Conservation (phyloP, 176 grass and related monocot species). For the Phragmites australis region DNA sequence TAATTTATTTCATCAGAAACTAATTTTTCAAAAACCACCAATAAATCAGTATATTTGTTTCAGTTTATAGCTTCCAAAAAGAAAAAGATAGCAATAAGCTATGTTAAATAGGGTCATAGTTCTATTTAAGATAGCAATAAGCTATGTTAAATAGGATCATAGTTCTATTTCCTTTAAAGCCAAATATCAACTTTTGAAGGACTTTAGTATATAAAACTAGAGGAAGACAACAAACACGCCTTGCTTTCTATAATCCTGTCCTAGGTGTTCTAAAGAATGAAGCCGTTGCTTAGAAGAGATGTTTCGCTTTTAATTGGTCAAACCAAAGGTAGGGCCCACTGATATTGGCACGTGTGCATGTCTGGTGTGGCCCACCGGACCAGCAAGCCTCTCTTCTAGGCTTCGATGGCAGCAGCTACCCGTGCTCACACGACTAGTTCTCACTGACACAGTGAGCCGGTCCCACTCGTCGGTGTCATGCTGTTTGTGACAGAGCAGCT, state of each 20-base stretch:
- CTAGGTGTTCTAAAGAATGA: neutral
- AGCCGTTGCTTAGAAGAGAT: conserved; percentile 34
- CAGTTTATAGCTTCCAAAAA: too few species aligned
- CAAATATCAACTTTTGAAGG: conserved; percentile 18
- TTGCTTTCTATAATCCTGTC: neutral
- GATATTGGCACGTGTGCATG: conserved; percentile 47
- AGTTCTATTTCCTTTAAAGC: neutral
- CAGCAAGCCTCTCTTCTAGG: conserved; percentile 3
- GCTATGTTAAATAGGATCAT: too few species aligned
- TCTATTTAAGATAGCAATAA: too few species aligned
- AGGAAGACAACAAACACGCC: neutral
- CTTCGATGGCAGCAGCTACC: neutral
- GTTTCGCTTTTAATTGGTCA: conserved; percentile 33
- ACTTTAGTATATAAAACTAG: neutral
- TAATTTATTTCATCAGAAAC: too few species aligned
- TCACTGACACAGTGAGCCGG: conserved; percentile 1
- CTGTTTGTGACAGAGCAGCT: neutral
- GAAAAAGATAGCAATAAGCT: too few species aligned
- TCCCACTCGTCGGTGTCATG: neutral
- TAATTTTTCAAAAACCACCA: too few species aligned
- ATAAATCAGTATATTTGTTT: too few species aligned
- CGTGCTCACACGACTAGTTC: neutral
- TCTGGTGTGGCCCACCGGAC: conserved; percentile 17
- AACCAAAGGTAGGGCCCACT: conserved; percentile 26
- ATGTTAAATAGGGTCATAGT: too few species aligned